phyloP scores from a whole-genome alignment of 257 asterid species.

The Nicotiana undulata region DNA sequence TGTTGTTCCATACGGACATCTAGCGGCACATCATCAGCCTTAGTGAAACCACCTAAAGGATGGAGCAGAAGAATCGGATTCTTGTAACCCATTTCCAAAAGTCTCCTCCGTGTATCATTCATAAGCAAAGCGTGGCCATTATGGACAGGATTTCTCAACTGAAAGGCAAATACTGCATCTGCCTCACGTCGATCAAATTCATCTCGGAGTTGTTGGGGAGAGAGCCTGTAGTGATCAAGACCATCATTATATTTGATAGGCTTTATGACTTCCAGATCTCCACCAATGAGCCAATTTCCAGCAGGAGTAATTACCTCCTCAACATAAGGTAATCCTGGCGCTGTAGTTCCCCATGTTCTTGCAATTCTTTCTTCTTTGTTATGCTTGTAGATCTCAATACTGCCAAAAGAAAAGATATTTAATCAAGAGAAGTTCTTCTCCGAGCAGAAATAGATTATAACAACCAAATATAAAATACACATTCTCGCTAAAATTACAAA shows the following conservation, averaged over 20 bases:
- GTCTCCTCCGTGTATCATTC: constrained; percentile 75
- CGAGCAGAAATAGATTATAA: background rate
- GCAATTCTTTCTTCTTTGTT: constrained; percentile 87
- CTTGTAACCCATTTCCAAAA: constrained; percentile 67
- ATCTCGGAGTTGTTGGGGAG: constrained; percentile 58
- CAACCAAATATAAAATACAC: background rate
- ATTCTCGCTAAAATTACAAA: background rate
- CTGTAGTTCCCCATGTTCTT: constrained; percentile 83
- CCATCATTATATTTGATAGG: constrained; percentile 73
- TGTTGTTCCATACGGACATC: constrained; percentile 90
- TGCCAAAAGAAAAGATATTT: constrained; percentile 14
- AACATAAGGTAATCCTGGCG: constrained; percentile 79
- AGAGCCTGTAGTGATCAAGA: constrained; percentile 75
- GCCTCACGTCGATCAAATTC: constrained; percentile 70
- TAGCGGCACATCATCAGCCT: constrained; percentile 85
- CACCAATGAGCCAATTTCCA: constrained; percentile 91
- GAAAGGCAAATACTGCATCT: constrained; percentile 87
- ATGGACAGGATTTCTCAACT: constrained; percentile 85
- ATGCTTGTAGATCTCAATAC: constrained; percentile 74
- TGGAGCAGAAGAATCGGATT: constrained; percentile 89
- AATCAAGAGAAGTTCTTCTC: background rate
- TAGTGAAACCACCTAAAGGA: constrained; percentile 78
- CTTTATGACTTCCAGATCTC: constrained; percentile 69
- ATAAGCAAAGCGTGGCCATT: constrained; percentile 82
- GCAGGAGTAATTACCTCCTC: constrained; percentile 64